Conservation (phyloP, 495 filamentous ascomycete genomes). For the Polyplosphaeria fusca region DNA sequence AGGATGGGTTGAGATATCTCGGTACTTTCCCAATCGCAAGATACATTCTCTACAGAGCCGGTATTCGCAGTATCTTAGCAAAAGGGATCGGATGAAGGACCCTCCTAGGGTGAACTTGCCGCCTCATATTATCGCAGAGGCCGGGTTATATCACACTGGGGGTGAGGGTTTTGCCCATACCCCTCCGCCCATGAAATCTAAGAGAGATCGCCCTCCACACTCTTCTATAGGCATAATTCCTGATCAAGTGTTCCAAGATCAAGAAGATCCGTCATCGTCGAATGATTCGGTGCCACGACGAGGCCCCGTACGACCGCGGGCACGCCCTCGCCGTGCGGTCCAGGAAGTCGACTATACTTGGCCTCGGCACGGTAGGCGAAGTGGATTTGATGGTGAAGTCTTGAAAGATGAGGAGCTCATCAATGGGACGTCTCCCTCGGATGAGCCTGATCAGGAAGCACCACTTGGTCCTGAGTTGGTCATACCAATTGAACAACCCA, state of each 20-base stretch:
- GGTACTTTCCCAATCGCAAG: constrained; percentile 4
- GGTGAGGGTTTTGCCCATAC: no score
- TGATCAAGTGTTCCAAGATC: no score
- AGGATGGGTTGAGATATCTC: constrained; percentile 7
- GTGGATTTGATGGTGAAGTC: neutral
- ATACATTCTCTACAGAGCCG: constrained; percentile 1
- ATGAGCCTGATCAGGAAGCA: neutral
- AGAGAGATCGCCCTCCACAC: no score
- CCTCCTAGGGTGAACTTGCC: neutral
- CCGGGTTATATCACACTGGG: no score
- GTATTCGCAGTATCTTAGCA: constrained; percentile 17
- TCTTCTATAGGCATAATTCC: no score
- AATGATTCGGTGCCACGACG: no score
- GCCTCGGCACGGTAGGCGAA: constrained; percentile 1
- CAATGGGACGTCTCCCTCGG: neutral
- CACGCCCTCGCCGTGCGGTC: constrained; percentile 10
- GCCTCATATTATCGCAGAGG: no score
- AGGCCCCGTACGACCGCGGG: neutral
- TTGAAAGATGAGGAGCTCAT: neutral
- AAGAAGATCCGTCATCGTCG: no score
- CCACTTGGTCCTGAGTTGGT: constrained; percentile 1
- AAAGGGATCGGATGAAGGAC: constrained; percentile 18
- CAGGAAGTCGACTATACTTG: constrained; percentile 16
- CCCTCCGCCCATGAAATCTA: no score
- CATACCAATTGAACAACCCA: constrained; percentile 17